Base-by-base conservation (phyloP, 2,329 filamentous ascomycete species). In the Aspergillus spinulosporus region DNA sequence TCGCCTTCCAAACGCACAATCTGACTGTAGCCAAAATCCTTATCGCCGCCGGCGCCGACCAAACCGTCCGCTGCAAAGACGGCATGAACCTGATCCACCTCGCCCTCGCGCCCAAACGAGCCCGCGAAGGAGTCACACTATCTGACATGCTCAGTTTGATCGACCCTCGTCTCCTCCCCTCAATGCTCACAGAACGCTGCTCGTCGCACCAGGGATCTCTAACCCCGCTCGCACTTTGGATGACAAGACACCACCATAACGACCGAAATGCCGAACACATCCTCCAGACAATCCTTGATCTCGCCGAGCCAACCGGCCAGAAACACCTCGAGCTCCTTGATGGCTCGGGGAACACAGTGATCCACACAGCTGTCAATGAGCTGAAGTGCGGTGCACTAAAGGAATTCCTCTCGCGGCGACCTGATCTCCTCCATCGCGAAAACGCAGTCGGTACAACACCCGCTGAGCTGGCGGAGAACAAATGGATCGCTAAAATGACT, bases 401-500 rank as follows among this genome's bases (percentile, higher is more conserved):
- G 12, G 12, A 64, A 9, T 66, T 74, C 42, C 72, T 92, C 8
- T 74, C 82, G 7, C 76, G 76, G 61, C 78, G 82, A 14, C 83
- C 87, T 0, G 77, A 79, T 28, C 76, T 92, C 1, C 74, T 91
- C 0, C 80, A 83, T 62, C 82, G 86, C 21, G 90, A 94, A 69
- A 92, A 92, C 62, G 84, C 88, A 0, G 88, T 88, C 0, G 90
- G 90, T 1, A 81, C 83, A 12, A 94, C 89, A 0, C 87, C 90
- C 0, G 78, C 81, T 29, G 89, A 94, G 14, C 59, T 73, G 32
- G 68, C 67, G 2, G 64, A 64, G 5, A 64, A 66, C 34, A 54
- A 56, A 5, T 73, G 71, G 71, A 50, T 68, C 5, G 55, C 62
- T 0, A 48, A 66, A 3, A 62, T 50, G 2, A 70, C 68, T 5